Base-by-base conservation (phyloP, 345 rosid genomes). In the Hibiscus mutabilis region DNA sequence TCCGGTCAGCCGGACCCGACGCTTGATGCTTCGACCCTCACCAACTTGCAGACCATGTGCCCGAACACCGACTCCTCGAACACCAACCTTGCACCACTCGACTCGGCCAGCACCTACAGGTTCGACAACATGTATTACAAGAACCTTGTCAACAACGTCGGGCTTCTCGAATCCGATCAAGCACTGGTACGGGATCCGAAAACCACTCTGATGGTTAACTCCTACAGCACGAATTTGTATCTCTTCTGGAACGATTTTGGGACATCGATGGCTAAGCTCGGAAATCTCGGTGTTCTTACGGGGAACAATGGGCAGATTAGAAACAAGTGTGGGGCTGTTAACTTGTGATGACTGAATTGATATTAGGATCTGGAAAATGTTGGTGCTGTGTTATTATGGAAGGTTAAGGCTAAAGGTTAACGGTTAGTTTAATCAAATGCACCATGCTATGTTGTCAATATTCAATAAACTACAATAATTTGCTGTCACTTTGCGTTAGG, bases 91-190 rank as follows among this genome's bases (percentile, higher is more conserved):
- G 89, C 87, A 27, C 85, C 92, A 27, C 96, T 91, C 24, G 98
- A 93, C 77, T 69, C 80, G 15, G 37, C 80, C 19, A 84, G 74
- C 55, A 18, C 47, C 2, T 70, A 74, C 76, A 79, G 56, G 68
- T 93, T 93, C 56, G 98, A 93, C 86, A 91, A 88, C 71, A 74
- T 69, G 46, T 93, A 88, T 76, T 93, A 86, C 69, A 73, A 79
- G 1, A 89, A 86, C 77, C 79, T 91, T 0, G 71, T 84, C 55
- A 81, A 80, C 73, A 89, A 80, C 58, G 33, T 19, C 2, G 95
- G 87, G 16, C 82, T 92, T 57, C 87, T 93, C 1, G 92, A 89
- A 64, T 88, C 97, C 19, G 97, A 93, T 77, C 90, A 89, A 74
- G 91, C 79, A 13, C 74, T 93, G 22, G 72, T 85, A 83, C 31